phyloP scores from a whole-genome alignment of 2,329 filamentous ascomycete genomes.

The Chaetomiaceae sp. region DNA sequence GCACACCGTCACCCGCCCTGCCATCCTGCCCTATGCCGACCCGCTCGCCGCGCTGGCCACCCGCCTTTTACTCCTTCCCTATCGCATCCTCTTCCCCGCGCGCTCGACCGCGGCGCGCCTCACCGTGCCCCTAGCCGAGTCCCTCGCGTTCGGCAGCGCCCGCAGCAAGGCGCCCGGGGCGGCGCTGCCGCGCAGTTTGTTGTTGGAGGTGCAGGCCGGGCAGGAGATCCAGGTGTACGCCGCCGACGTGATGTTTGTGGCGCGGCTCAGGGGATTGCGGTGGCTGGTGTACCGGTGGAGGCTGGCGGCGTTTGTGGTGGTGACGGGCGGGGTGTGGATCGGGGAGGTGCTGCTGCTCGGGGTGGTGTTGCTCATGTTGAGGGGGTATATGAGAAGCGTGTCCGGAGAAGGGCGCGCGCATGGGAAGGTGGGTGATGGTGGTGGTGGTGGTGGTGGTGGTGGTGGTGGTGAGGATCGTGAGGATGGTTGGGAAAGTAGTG shows the following conservation, averaged over 20 bases:
- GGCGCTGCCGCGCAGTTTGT: conserved; percentile 40
- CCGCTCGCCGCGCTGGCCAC: conserved; percentile 57
- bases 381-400: conserved; percentile 30
- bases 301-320: conserved; percentile 59
- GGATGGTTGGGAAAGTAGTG: not conserved
- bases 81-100: conserved; percentile 61
- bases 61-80: conserved; percentile 57
- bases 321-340: conserved; percentile 69
- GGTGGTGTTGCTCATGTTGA: conserved; percentile 56
- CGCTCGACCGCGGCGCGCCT: conserved; percentile 58
- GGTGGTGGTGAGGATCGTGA: not conserved
- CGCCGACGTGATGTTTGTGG: conserved; percentile 61
- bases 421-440: conserved; percentile 13
- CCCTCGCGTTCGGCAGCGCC: conserved; percentile 49
- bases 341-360: conserved; percentile 64
- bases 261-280: conserved; percentile 67
- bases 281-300: conserved; percentile 87
- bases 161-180: conserved; percentile 20
- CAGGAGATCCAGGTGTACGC: conserved; percentile 71
- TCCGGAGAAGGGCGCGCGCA: not conserved
- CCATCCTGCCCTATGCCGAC: conserved; percentile 74
- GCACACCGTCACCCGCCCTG: conserved; percentile 62
- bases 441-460: not conserved
- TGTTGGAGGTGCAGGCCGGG: conserved; percentile 62
- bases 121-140: conserved; percentile 65